Conservation (phyloP, 176 grass and related monocot species). For the Chloris gayana region DNA sequence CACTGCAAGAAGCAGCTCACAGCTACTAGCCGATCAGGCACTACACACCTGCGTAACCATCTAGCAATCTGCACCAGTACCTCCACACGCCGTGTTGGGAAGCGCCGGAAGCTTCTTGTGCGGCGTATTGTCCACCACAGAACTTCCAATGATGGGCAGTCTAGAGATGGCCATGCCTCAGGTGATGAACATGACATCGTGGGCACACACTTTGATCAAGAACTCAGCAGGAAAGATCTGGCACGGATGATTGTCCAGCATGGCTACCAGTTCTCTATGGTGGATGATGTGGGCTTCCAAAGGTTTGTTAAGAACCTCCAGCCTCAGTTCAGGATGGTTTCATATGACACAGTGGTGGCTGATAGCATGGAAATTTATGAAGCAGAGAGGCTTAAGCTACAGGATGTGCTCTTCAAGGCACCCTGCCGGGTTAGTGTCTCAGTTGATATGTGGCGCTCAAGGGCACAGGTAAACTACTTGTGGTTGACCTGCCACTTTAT, state of each 20-base stretch:
- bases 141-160: conserved; percentile 36
- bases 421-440: conserved; percentile 77
- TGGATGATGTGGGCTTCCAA: conserved; percentile 86
- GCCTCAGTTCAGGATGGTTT: conserved; percentile 87
- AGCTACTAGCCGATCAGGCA: conserved; percentile 91
- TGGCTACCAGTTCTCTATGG: conserved; percentile 88
- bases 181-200: conserved; percentile 45
- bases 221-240: conserved; percentile 77
- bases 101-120: conserved; percentile 84
- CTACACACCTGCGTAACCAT: conserved; percentile 91
- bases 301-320: conserved; percentile 91
- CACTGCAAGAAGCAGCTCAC: conserved; percentile 99
- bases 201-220: conserved; percentile 77
- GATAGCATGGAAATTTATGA: conserved; percentile 97
- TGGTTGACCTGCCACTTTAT: conserved; percentile 94
- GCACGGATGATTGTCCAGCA: conserved; percentile 91
- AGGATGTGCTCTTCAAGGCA: conserved; percentile 59
- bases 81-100: conserved; percentile 51
- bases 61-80: conserved; percentile 85
- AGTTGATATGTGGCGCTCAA: conserved; percentile 85
- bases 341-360: conserved; percentile 69
- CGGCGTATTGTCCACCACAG: conserved; percentile 68
- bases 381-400: conserved; percentile 68
- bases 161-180: conserved; percentile 44
- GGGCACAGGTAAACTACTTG: conserved; percentile 69